Percentiles rank a stretch among this genome's conserved stretches.
These are phyloP conservation scores for Alternaria brassicae DNA, from an alignment of 2,329 filamentous ascomycete species.

Conservation along the genomic window DNA sequence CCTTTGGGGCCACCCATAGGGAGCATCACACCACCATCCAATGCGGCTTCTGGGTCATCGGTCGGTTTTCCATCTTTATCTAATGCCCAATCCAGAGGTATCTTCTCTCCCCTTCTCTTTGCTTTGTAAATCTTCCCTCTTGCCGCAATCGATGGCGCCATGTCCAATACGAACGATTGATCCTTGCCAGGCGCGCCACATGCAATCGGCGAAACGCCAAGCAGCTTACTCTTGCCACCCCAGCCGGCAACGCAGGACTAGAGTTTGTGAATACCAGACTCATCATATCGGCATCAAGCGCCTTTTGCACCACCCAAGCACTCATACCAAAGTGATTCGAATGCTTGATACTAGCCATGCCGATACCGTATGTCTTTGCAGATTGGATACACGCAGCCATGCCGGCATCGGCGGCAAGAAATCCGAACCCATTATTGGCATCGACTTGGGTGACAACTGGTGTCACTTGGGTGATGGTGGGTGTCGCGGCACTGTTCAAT, in stretches of 20 bases:
- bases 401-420: slow-evolving; percentile 69
- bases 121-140: slow-evolving; percentile 77
- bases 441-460: slow-evolving; percentile 71
- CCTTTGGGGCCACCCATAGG: slow-evolving; percentile 88
- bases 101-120: slow-evolving; percentile 69
- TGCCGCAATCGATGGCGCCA: slow-evolving; percentile 73
- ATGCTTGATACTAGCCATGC: slow-evolving; percentile 76
- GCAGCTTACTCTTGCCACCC: slow-evolving; percentile 71
- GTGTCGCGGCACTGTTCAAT: slow-evolving; percentile 66
- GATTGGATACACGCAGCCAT: slow-evolving; percentile 73
- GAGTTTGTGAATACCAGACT: slow-evolving; percentile 66
- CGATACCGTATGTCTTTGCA: slow-evolving; percentile 72
- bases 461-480: slow-evolving; percentile 67
- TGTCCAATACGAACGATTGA: slow-evolving; percentile 73
- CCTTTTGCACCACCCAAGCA: slow-evolving; percentile 80
- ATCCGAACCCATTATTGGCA: slow-evolving; percentile 76
- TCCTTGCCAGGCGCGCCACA: slow-evolving; percentile 72
- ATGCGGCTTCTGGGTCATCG: slow-evolving; percentile 72
- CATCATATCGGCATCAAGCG: slow-evolving; percentile 70
- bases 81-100: slow-evolving; percentile 75
- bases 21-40: slow-evolving; percentile 73
- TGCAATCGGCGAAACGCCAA: slow-evolving; percentile 77
- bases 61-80: slow-evolving; percentile 72
- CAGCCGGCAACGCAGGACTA: slow-evolving; percentile 75
- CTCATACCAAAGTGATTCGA: slow-evolving; percentile 87